A percentile compares a stretch with the other conserved stretches of the same genome.
phyloP scores from a whole-genome alignment of 352 stramenopile genomes.

The Globisporangium spinosum region DNA sequence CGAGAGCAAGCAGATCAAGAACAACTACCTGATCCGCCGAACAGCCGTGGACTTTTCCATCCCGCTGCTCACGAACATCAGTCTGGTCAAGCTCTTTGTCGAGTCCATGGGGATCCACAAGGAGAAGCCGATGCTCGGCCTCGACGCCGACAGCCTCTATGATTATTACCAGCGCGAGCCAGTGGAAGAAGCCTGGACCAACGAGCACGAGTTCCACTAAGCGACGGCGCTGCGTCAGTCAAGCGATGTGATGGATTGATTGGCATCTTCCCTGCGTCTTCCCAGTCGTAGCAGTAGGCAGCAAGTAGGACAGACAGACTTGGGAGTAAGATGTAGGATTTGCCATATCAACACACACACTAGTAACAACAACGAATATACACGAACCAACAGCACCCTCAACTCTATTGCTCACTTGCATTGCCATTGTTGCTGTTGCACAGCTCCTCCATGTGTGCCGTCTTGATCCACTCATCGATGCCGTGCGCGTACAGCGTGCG shows the following conservation, averaged over 20 bases:
- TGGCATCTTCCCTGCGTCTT: not conserved
- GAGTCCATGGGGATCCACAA: slow-evolving; percentile 92
- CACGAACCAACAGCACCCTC: not conserved
- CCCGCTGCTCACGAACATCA: slow-evolving; percentile 90
- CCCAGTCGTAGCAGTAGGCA: slow-evolving; percentile 7
- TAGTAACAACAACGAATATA: slow-evolving; percentile 7
- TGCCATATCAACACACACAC: not conserved
- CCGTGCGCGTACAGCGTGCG: slow-evolving; percentile 37
- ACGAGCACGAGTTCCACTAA: slow-evolving; percentile 96
- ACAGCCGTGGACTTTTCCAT: slow-evolving; percentile 92
- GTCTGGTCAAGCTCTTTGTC: slow-evolving; percentile 91
- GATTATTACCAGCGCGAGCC: slow-evolving; percentile 96
- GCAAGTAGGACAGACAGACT: slow-evolving; percentile 14
- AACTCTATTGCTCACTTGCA: not conserved
- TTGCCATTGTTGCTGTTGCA: not conserved
- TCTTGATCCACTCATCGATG: slow-evolving; percentile 58
- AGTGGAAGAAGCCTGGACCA: slow-evolving; percentile 91
- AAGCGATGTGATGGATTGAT: not conserved
- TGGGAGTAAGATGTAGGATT: not conserved
- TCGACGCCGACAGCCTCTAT: slow-evolving; percentile 95
- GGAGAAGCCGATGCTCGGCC: slow-evolving; percentile 88
- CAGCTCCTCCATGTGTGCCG: not conserved
- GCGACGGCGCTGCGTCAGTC: not conserved
- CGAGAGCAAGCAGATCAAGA: slow-evolving; percentile 84
- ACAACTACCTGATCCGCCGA: slow-evolving; percentile 92